These are phyloP conservation scores for Fusarium poae DNA, from an alignment of 2,329 filamentous ascomycete genomes.

Conservation along the genomic window DNA sequence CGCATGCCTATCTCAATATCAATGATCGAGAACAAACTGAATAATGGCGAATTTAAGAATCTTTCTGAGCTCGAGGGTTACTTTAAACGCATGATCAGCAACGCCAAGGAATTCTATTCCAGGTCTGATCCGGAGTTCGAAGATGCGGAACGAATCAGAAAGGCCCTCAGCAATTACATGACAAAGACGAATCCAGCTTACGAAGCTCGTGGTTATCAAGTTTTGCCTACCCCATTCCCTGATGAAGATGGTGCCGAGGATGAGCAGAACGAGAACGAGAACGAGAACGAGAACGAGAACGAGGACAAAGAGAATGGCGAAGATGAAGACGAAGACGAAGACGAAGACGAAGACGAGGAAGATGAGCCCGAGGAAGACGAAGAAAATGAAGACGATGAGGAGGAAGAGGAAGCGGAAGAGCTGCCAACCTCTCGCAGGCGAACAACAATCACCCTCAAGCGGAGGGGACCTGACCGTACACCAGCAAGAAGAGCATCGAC, in stretches of 20 bases:
- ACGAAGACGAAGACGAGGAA: slow-evolving; percentile 51
- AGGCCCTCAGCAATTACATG: slow-evolving; percentile 90
- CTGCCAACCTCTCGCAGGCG: slow-evolving; percentile 52
- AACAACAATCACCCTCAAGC: slow-evolving; percentile 58
- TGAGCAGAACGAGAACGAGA: slow-evolving; percentile 51
- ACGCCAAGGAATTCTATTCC: slow-evolving; percentile 86
- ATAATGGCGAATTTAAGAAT: slow-evolving; percentile 74
- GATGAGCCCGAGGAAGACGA: slow-evolving; percentile 52
- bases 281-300: slow-evolving; percentile 48
- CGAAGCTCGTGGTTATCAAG: slow-evolving; percentile 73
- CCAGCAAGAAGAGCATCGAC: slow-evolving; percentile 53
- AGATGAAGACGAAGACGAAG: slow-evolving; percentile 47
- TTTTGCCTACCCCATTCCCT: slow-evolving; percentile 76
- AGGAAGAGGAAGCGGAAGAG: slow-evolving; percentile 50
- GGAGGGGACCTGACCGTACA: slow-evolving; percentile 54
- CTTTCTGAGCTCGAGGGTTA: slow-evolving; percentile 85
- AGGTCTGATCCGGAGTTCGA: slow-evolving; percentile 79
- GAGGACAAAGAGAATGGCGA: slow-evolving; percentile 51
- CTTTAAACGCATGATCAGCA: slow-evolving; percentile 87
- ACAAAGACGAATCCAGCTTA: slow-evolving; percentile 88
- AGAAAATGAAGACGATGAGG: slow-evolving; percentile 48
- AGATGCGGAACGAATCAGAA: slow-evolving; percentile 88
- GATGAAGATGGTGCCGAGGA: slow-evolving; percentile 49
- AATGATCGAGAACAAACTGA: slow-evolving; percentile 81
- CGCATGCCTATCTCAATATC: slow-evolving; percentile 83